Conservation (phyloP, 176 grass and related monocot genomes). For the Oryza brachyantha region DNA sequence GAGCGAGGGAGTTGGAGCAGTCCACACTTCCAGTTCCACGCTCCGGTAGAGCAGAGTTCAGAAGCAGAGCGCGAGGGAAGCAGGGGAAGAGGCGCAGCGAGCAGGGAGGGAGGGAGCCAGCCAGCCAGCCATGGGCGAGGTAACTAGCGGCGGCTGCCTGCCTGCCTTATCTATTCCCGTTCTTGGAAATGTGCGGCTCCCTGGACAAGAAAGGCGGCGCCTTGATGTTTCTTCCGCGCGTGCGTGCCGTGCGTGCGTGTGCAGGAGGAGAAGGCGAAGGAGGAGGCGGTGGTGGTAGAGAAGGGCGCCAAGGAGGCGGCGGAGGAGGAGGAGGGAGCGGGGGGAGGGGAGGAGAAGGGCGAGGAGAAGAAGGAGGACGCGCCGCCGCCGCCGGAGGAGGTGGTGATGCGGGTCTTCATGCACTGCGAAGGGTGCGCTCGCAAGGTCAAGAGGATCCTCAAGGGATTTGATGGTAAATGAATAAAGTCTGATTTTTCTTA, state of each 20-base stretch:
- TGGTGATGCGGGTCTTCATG: conserved; percentile 62
- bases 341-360: background rate
- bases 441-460: conserved; percentile 48
- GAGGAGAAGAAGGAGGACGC: conserved; percentile 3
- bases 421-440: conserved; percentile 59
- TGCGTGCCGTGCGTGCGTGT: background rate
- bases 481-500: background rate
- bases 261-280: conserved; percentile 47
- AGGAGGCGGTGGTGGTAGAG: background rate
- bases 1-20: background rate
- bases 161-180: background rate
- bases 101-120: background rate
- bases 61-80: background rate
- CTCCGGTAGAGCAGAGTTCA: too few relatives aligned
- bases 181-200: conserved; percentile 6
- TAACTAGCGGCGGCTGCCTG: conserved; percentile 14
- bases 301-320: background rate
- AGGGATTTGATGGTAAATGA: conserved; percentile 53
- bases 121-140: conserved; percentile 40
- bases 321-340: background rate
- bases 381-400: conserved; percentile 39
- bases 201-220: background rate
- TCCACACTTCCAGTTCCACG: background rate
- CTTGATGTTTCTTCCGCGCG: conserved; percentile 14
- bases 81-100: background rate